These are phyloP conservation scores for Moesziomyces sp. DNA, from an alignment of 1,284 basidiomycete genomes.

Conservation along the genomic window DNA sequence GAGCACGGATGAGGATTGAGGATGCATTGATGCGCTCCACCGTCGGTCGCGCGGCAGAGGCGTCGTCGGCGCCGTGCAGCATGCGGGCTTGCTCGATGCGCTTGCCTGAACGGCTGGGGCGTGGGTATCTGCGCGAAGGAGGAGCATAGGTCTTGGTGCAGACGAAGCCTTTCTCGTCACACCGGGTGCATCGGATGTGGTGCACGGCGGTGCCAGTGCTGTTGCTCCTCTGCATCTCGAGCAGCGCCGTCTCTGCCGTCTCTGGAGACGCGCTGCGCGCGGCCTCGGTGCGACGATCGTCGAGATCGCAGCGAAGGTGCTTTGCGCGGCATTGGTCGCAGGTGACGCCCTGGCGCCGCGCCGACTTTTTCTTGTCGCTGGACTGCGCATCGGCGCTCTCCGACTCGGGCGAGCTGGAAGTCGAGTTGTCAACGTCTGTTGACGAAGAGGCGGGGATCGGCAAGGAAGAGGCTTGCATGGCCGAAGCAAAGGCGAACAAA, in stretches of 20 bases:
- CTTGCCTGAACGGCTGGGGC: constrained; percentile 63
- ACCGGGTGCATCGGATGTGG: constrained; percentile 54
- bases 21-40: constrained; percentile 38
- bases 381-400: constrained; percentile 12
- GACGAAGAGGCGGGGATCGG: constrained; percentile 9
- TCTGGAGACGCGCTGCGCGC: constrained; percentile 24
- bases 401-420: constrained; percentile 16
- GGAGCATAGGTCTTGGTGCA: constrained; percentile 59
- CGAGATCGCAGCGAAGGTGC: constrained; percentile 60
- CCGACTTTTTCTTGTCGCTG: constrained; percentile 42
- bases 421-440: constrained; percentile 4
- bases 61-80: constrained; percentile 53
- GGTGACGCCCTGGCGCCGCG: constrained; percentile 49
- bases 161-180: constrained; percentile 50
- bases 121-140: constrained; percentile 55
- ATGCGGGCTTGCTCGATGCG: constrained; percentile 64
- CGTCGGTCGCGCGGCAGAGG: constrained; percentile 2
- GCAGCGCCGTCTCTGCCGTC: constrained; percentile 10
- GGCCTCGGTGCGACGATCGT: constrained; percentile 38
- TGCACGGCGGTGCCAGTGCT: constrained; percentile 35
- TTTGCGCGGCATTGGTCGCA: constrained; percentile 63
- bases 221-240: constrained; percentile 35
- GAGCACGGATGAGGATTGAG: constrained; percentile 38
- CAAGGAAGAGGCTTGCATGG: constrained; percentile 14
- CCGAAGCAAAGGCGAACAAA: constrained; percentile 9